These are phyloP conservation scores for Plectosphaerella plurivora DNA, from an alignment of 2,329 filamentous ascomycete genomes.

Conservation along the genomic window DNA sequence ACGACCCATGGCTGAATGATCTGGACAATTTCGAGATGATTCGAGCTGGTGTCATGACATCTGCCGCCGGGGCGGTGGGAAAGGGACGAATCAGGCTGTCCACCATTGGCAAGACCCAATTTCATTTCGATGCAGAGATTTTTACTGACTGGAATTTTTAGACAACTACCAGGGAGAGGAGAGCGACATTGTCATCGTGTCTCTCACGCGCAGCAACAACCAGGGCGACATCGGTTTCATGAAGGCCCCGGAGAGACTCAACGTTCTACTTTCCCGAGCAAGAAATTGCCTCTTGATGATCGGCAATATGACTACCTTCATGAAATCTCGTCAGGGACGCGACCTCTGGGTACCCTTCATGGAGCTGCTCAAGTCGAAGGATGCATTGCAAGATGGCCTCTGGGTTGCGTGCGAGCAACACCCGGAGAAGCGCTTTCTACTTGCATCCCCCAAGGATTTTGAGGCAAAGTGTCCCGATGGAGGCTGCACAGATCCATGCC, in stretches of 20 bases:
- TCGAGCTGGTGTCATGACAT: conserved; percentile 55
- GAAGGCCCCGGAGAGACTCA: conserved; percentile 58
- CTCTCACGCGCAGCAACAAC: conserved; percentile 62
- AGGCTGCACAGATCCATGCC: conserved; percentile 63
- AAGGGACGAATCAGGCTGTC: conserved; percentile 57
- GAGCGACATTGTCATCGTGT: conserved; percentile 65
- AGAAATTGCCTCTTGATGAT: conserved; percentile 63
- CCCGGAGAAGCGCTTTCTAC: conserved; percentile 37
- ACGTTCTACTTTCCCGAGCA: conserved; percentile 66
- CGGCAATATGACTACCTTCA: conserved; percentile 65
- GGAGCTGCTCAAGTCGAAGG: conserved; percentile 43
- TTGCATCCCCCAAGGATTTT: conserved; percentile 54
- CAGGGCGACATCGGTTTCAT: conserved; percentile 68
- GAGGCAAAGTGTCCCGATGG: conserved; percentile 61
- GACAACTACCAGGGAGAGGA: conserved; percentile 81
- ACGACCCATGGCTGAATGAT: conserved; percentile 65
- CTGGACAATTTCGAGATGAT: conserved; percentile 61
- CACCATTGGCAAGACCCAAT: conserved; percentile 55
- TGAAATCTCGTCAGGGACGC: conserved; percentile 51
- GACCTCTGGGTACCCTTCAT: conserved; percentile 56
- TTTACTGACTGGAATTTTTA: conserved; percentile 19
- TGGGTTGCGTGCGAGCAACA: conserved; percentile 59
- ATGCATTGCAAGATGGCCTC: conserved; percentile 55
- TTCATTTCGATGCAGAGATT: too few species aligned
- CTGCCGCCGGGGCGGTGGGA: conserved; percentile 42